Base-by-base conservation (phyloP, 169 alveolate species). In the Eimeria falciformis region DNA sequence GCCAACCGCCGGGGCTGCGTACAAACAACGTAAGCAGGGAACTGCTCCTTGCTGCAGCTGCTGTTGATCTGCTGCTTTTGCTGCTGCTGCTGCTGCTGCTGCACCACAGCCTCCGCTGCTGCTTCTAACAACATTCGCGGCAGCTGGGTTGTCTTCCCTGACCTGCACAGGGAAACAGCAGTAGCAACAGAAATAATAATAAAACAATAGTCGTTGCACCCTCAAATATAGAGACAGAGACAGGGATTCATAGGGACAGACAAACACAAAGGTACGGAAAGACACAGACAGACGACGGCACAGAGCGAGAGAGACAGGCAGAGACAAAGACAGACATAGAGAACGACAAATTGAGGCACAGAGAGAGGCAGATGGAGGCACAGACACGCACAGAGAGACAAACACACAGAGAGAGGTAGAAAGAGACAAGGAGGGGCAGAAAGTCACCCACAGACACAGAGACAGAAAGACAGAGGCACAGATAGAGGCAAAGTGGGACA, bases 1-100 rank as follows among this genome's bases (percentile, higher is more conserved):
- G 99, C 99, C 18, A 99, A 99, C 91, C 99, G 97, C 82, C 99
- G 97, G 33, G 99, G 99, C 95, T 99, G 99, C 18, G 99, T 99
- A 95, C 99, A 99, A 18, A 99, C 99, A 23, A 99, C 98, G 85
- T 95, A 96, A 45, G 98, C 98, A 46, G 85, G 71, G 73, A 90
- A 94, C 29, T 97, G 94, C 90, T 97, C 97, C 1, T 47, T 83
- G 79, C 79, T 68, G 79, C 45, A 12, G 50, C 45, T 29, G 83
- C 37, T 29, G 68, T 2, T 29, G n/a, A n/a, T n/a, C n/a, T n/a
- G 17, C 62, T 53, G 62, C 17, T 9, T 53, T 17, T 53, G n/a
- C 9, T 9, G n/a, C n/a, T 12, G 17, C 9, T 17, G n/a, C 75
- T 62, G 75, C 55, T 55, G 85, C 81, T 65, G 79, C 45, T 83